phyloP scores from a whole-genome alignment of 345 rosid genomes.

The Psidium friedrichsthalianum region DNA sequence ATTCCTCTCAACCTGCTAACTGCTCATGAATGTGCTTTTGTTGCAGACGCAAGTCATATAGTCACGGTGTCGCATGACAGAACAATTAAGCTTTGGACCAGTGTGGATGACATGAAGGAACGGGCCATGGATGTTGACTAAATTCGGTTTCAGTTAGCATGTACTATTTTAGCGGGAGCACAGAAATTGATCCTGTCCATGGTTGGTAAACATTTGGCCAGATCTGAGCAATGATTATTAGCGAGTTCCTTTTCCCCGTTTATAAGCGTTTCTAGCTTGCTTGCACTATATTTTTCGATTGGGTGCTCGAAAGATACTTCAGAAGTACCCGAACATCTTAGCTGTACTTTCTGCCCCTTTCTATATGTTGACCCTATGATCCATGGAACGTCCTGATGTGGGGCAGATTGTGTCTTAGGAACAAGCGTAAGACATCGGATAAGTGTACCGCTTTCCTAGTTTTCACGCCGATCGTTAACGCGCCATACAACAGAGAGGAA shows the following conservation, averaged over 20 bases:
- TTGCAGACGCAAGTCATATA: conserved; percentile 47
- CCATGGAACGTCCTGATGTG: background rate
- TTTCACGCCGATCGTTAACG: background rate
- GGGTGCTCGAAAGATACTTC: background rate
- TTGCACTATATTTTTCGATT: background rate
- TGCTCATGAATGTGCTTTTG: background rate
- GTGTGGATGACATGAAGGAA: conserved; percentile 21
- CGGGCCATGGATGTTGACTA: conserved; percentile 44
- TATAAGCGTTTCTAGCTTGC: background rate
- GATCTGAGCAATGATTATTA: background rate
- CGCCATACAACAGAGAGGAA: background rate
- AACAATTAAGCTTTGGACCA: conserved; percentile 65
- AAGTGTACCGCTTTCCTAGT: background rate
- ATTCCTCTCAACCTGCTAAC: background rate
- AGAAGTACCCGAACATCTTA: background rate
- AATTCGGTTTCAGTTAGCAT: background rate
- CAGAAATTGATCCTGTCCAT: background rate
- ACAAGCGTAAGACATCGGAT: background rate
- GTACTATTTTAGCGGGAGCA: background rate
- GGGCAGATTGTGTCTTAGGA: background rate
- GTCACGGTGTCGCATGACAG: conserved; percentile 70
- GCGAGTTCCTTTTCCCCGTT: background rate
- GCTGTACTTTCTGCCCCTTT: background rate
- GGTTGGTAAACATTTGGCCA: background rate
- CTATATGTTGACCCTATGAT: background rate